Base-by-base conservation (phyloP, 1,139 yeast genomes). In the Spencermartinsiella ligniputridi region DNA sequence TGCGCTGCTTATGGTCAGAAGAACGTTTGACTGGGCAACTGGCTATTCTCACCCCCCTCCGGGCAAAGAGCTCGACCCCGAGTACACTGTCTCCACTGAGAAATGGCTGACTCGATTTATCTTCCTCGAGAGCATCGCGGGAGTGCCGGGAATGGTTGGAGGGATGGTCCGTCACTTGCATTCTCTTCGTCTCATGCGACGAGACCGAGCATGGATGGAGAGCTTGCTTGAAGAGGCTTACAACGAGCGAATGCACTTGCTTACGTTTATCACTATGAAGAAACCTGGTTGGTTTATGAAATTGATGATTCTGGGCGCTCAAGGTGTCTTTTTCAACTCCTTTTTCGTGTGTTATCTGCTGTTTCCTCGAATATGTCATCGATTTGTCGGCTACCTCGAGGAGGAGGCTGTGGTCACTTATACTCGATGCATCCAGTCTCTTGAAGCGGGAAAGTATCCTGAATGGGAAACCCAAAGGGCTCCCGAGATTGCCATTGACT, bases 131-230 rank as follows among this genome's bases (percentile, higher is more conserved):
- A 75, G 83, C 49, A 71, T 83, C 47, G 92, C 92, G 6, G 90
- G 88, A 12, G 86, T 83, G 15, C 92, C 92, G 1, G 90, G 92
- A 9, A 77, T 81, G 71, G 85, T 81, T 34, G 92, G 87, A 58
- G 70, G 71, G 55, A 66, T 47, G 57, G 60, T 49, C 51, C 58
- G 49, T 55, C 69, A 16, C 61, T 55, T 55, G 65, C 70, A 20
- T 50, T 67, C 50, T 55, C 61, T 56, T 66, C 68, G 35, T 63
- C 66, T 32, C 65, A 65, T 43, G 62, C 72, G 73, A 53, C 68
- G 90, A 49, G 92, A 83, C 59, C 77, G 79, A 54, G 90, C 87
- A 1, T 83, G 89, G 85, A 75, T 83, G 51, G 87, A 83, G 61
- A 81, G 89, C 1, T 67, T 83, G 36, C 67, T 79, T 33, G 90